Conservation (phyloP, 768 basidiomycete genomes). For the Rubroboletus satanas region DNA sequence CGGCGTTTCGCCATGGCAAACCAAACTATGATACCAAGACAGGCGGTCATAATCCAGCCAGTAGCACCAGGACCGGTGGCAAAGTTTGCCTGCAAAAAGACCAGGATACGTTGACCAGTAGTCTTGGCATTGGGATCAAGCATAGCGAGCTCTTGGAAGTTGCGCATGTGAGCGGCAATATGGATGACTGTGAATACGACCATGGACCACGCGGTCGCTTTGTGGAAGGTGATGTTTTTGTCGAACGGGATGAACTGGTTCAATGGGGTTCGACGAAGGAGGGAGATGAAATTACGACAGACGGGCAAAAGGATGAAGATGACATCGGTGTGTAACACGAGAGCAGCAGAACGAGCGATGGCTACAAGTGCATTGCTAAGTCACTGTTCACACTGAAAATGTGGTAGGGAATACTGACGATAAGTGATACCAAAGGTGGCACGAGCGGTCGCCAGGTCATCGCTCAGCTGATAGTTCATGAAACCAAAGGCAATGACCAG, state of each 20-base stretch:
- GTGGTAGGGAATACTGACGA: constrained; percentile 42
- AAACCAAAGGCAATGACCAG: constrained; percentile 76
- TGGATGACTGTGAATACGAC: constrained; percentile 74
- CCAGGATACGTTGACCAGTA: constrained; percentile 50
- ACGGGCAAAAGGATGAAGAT: constrained; percentile 93
- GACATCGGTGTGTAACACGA: constrained; percentile 87
- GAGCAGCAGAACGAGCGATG: constrained; percentile 83
- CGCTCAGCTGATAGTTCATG: constrained; percentile 74
- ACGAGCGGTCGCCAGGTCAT: constrained; percentile 68
- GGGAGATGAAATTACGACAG: constrained; percentile 91
- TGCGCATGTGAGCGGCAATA: constrained; percentile 80
- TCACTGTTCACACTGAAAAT: background rate
- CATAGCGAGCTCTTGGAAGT: constrained; percentile 67
- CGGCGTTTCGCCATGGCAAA: constrained; percentile 81
- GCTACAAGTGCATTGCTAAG: constrained; percentile 39
- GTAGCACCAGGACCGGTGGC: constrained; percentile 77
- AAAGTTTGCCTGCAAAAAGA: constrained; percentile 81
- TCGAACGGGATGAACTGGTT: constrained; percentile 90
- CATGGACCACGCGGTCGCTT: constrained; percentile 88
- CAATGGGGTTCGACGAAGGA: constrained; percentile 81
- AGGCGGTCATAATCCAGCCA: constrained; percentile 83
- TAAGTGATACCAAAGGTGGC: constrained; percentile 72
- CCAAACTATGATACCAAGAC: constrained; percentile 76
- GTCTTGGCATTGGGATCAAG: constrained; percentile 51
- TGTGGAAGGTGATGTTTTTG: constrained; percentile 89